phyloP scores from a whole-genome alignment of 305 asterid genomes.

The Rubia peregrina region DNA sequence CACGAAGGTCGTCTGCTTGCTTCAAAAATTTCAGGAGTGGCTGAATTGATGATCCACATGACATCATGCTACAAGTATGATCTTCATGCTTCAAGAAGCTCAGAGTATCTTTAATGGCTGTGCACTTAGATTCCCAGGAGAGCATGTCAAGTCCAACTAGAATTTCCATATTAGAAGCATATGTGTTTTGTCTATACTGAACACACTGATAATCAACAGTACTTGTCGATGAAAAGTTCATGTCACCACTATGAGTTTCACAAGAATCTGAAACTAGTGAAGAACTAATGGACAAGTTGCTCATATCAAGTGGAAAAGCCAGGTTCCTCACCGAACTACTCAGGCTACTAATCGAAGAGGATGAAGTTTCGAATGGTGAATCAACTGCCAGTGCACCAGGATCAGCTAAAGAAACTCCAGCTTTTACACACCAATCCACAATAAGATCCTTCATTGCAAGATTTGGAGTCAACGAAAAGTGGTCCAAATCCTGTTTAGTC shows the following conservation, averaged over 20 bases:
- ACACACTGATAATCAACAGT: slow-evolving; percentile 14
- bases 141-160: slow-evolving; percentile 38
- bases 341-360: slow-evolving; percentile 62
- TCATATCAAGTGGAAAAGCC: slow-evolving; percentile 50
- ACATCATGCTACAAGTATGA: slow-evolving; percentile 29
- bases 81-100: slow-evolving; percentile 28
- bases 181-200: slow-evolving; percentile 12
- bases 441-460: slow-evolving; percentile 43
- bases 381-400: slow-evolving; percentile 29
- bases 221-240: slow-evolving; percentile 2
- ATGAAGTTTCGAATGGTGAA: slow-evolving; percentile 42
- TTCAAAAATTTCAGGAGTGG: slow-evolving; percentile 46
- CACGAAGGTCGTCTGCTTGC: slow-evolving; percentile 43
- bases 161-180: slow-evolving; percentile 29
- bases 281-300: slow-evolving; percentile 48
- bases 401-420: slow-evolving; percentile 34
- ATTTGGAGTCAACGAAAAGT: slow-evolving; percentile 52
- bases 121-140: slow-evolving; percentile 63
- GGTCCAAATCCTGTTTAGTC: slow-evolving; percentile 36
- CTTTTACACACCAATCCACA: slow-evolving; percentile 38
- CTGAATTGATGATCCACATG: slow-evolving; percentile 28
- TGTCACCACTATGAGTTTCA: slow-evolving; percentile 13
- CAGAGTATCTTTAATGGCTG: slow-evolving; percentile 38
- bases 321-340: slow-evolving; percentile 55
- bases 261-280: slow-evolving; percentile 26